Evolutionary conservation across 179 eudicot species (phyloP).

Genomic region (Drosera spatulata): DNA sequence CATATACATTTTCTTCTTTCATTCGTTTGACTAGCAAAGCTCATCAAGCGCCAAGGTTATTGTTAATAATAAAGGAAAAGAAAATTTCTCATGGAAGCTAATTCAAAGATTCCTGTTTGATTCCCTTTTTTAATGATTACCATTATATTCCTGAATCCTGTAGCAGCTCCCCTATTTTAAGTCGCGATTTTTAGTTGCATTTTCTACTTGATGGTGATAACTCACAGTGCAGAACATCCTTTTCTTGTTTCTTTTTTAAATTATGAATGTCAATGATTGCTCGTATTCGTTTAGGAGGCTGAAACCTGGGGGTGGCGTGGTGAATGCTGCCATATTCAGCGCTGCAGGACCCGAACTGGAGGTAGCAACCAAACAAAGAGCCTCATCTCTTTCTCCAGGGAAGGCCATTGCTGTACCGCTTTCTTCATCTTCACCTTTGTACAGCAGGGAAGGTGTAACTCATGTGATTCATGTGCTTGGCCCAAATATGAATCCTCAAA

Average conservation of each 20-base stretch:
- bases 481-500: constrained; percentile 88
- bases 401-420: constrained; percentile 66
- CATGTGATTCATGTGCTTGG: constrained; percentile 99
- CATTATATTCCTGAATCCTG: too few species aligned
- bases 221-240: too few species aligned
- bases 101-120: too few species aligned
- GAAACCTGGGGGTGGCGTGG: constrained; percentile 96
- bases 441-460: constrained; percentile 66
- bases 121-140: too few species aligned
- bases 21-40: not conserved
- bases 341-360: too few species aligned
- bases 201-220: too few species aligned
- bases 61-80: too few species aligned
- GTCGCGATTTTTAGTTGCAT: too few species aligned
- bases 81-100: too few species aligned
- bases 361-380: constrained; percentile 64
- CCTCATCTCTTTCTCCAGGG: constrained; percentile 64
- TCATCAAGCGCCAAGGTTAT: not conserved
- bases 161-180: too few species aligned
- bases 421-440: constrained; percentile 67
- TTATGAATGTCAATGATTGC: not conserved
- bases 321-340: constrained; percentile 77
- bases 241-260: too few species aligned
- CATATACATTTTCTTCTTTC: not conserved
- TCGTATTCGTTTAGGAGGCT: constrained; percentile 50